phyloP scores from a whole-genome alignment of 495 filamentous ascomycete genomes.

The Delitschia confertaspora region DNA sequence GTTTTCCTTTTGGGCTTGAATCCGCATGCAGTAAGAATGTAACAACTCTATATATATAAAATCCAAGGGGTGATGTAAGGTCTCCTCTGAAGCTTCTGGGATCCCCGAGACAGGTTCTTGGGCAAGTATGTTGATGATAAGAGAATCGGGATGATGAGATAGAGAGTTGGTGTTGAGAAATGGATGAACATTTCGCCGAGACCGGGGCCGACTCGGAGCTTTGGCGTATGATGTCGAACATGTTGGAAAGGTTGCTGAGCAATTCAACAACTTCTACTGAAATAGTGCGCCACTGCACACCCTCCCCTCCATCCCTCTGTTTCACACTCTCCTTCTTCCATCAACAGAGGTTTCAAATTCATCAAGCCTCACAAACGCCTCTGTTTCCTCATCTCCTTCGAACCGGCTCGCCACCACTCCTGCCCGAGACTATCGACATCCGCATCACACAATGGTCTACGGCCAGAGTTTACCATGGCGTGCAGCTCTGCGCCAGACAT shows the following conservation, averaged over 20 bases:
- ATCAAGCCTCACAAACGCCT: constrained; percentile 2
- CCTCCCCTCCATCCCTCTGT: background rate
- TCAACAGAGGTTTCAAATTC: too few species aligned
- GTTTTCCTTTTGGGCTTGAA: too few species aligned
- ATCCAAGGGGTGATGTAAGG: too few species aligned
- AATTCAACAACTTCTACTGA: too few species aligned
- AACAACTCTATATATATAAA: too few species aligned
- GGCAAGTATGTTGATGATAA: too few species aligned
- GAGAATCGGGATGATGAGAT: too few species aligned
- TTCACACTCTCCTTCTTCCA: constrained; percentile 1
- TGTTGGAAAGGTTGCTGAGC: constrained; percentile 9
- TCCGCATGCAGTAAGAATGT: too few species aligned
- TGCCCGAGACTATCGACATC: background rate
- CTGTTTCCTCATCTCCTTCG: background rate
- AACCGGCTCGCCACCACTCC: background rate
- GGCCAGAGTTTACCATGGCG: constrained; percentile 45
- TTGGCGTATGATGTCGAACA: constrained; percentile 18
- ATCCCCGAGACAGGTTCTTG: too few species aligned
- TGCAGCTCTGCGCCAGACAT: constrained; percentile 35
- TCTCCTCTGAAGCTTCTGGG: too few species aligned
- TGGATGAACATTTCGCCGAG: constrained; percentile 12
- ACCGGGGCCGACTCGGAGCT: constrained; percentile 15
- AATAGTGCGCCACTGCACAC: too few species aligned
- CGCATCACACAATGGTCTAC: constrained; percentile 42
- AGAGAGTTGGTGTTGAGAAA: too few species aligned